Base-by-base conservation (phyloP, 1,139 yeast species). In the Kazachstania sp. region DNA sequence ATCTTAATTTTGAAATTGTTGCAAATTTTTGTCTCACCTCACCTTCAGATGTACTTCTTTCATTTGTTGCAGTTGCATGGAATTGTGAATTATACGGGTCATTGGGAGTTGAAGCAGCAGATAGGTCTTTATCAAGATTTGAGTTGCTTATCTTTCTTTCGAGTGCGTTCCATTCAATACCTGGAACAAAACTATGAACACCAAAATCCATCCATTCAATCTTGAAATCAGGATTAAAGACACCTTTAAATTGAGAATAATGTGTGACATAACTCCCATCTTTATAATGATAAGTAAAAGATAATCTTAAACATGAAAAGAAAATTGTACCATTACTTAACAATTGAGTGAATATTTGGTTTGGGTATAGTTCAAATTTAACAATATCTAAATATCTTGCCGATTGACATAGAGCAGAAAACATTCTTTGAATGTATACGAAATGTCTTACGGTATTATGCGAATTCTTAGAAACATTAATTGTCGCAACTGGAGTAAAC, bases 201-300 rank as follows among this genome's bases (percentile, higher is more conserved):
- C 73, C 75, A 52, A 82, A 71, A 58, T 85, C 95, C 45, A 83
- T 64, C 79, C 84, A 82, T 56, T 86, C 94, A 32, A 86, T 75
- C 53, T 77, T 74, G 52, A 85, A 70, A 47, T 74, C 77, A 38
- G 81, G 68, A 57, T 78, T 81, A 69, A 85, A 75, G 16, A 79
- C 68, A 8, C 83, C 74, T 54, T 79, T 78, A 29, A 81, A 65
- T 6, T 76, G 75, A 0, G 90, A 86, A 45, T 70, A 69, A 43
- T 81, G 73, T 8, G 76, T 71, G 15, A 84, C 78, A 53, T 74
- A 72, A 1, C 88, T 79, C 0, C 90, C 95, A 64, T 86, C 95
- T 3, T 68, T 65, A 60, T 79, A 85, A 58, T 72, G 70, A 55
- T 77, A 79, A 15, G 76, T 72, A 43, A 81, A 64, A 5, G 75